Evolutionary conservation across 2,329 filamentous ascomycete genomes (phyloP).

Genomic region (Trichothecium sympodiale): DNA sequence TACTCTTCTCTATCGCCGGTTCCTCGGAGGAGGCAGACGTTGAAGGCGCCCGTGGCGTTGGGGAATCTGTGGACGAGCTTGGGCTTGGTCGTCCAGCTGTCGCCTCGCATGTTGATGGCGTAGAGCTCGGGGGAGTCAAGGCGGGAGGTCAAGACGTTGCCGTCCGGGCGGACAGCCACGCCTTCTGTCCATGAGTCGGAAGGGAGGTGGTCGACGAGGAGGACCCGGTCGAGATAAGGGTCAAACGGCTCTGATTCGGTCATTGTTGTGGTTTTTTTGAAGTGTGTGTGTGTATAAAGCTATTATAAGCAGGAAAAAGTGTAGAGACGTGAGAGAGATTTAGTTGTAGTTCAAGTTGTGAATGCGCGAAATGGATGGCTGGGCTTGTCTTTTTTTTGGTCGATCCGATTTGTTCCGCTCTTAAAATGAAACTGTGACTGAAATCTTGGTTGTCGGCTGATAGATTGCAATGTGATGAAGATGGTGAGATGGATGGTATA

Average conservation of each 20-base stretch:
- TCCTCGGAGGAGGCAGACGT: constrained; percentile 3
- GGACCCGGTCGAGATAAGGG: constrained; percentile 1
- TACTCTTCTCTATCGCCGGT: constrained; percentile 5
- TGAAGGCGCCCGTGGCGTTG: constrained; percentile 4
- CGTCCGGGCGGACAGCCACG: constrained; percentile 3
- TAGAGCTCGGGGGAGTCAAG: constrained; percentile 5
- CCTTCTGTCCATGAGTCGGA: constrained; percentile 4
- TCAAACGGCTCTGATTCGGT: not conserved
- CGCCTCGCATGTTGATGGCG: not conserved
- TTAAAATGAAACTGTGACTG: too few species aligned
- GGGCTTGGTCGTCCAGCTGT: not conserved
- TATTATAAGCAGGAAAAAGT: too few species aligned
- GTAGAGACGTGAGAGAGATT: too few species aligned
- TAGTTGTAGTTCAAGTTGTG: too few species aligned
- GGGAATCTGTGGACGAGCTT: constrained; percentile 5
- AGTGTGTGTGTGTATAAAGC: too few species aligned
- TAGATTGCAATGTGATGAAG: too few species aligned
- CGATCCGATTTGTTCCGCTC: too few species aligned
- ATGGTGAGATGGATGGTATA: too few species aligned
- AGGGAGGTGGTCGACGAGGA: constrained; percentile 4
- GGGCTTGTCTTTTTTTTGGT: too few species aligned
- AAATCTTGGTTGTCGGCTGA: too few species aligned
- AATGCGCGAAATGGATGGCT: too few species aligned
- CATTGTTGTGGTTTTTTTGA: too few species aligned
- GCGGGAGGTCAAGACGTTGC: constrained; percentile 1